Base-by-base conservation (phyloP, 1,284 basidiomycete species). In the Porodaedalea pini region DNA sequence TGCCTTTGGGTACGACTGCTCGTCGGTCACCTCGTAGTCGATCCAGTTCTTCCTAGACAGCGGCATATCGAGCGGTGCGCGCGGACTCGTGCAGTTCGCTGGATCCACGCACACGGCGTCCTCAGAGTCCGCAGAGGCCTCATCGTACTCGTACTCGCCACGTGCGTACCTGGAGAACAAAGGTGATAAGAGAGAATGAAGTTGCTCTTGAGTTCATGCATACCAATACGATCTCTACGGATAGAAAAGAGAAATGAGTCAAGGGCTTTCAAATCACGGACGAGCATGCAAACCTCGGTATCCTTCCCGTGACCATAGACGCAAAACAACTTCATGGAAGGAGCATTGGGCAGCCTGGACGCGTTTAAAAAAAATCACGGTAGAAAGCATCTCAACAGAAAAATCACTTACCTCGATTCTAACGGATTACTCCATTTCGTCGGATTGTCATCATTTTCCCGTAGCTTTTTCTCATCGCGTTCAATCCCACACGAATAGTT, bases 401-500 rank as follows among this genome's bases (percentile, higher is more conserved):
- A 40, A 17, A 8, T 17, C 11, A 66, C 76, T 51, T 64, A 88
- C 88, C 84, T 82, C 19, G 90, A 80, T 73, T 99, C 96, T 4
- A 98, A 78, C 7, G 96, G 96, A 70, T 99, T 99, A n/a, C 87
- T 80, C 95, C 96, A 99, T 73, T 94, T 92, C 6, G 73, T 80
- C 65, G 82, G 85, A 72, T 94, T 86, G 40, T 76, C 63, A 63
- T 86, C 79, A 68, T 94, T 95, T 63, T 68, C 73, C 65, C 78
- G 78, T 57, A 95, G 69, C 50, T 76, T 71, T 54, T 78, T 73
- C 60, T 85, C 83, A 66, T 95, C 82, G 8, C 84, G 79, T 73
- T 98, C 95, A 48, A 98, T 88, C 0, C 94, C 95, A 70, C 86
- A 88, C n/a, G 91, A 94, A 72, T 96, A 99, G 70, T 98, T 99